Conservation (phyloP, 306 rosid species). For the Chamaecrista fasciculata region DNA sequence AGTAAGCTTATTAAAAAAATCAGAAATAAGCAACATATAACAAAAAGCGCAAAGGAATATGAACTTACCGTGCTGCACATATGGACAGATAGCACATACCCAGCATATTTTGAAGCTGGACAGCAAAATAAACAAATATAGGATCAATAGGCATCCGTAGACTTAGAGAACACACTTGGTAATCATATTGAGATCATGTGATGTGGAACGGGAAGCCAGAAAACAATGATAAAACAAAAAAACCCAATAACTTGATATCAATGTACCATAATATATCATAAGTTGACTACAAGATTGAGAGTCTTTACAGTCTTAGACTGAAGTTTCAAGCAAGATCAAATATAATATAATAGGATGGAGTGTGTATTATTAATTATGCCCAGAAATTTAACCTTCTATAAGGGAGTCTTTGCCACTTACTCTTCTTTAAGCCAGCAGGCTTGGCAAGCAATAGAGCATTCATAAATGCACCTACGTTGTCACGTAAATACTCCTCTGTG, state of each 20-base stretch:
- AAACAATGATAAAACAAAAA: not conserved
- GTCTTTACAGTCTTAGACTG: not conserved
- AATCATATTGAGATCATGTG: not conserved
- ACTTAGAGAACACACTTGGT: constrained; percentile 4
- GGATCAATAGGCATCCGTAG: constrained; percentile 13
- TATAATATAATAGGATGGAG: not conserved
- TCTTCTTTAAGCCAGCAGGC: constrained; percentile 90
- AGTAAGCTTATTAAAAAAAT: constrained; percentile 12
- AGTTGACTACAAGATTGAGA: not conserved
- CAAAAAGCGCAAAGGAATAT: constrained; percentile 8
- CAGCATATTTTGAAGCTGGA: constrained; percentile 97
- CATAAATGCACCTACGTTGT: constrained; percentile 90
- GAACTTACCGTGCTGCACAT: constrained; percentile 88
- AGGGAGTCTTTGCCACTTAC: constrained; percentile 47
- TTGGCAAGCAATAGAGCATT: constrained; percentile 84
- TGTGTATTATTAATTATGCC: not conserved
- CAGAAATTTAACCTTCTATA: constrained; percentile 10
- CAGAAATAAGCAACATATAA: constrained; percentile 5
- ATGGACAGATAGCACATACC: constrained; percentile 83
- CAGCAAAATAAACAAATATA: constrained; percentile 16
- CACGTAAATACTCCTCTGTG: constrained; percentile 72
- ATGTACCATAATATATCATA: not conserved
- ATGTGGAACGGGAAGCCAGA: not conserved
- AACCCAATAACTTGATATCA: not conserved
- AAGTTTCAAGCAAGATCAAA: constrained; percentile 10